Evolutionary conservation across 306 rosid genomes (phyloP).

Genomic region (Vachellia pachyceras): DNA sequence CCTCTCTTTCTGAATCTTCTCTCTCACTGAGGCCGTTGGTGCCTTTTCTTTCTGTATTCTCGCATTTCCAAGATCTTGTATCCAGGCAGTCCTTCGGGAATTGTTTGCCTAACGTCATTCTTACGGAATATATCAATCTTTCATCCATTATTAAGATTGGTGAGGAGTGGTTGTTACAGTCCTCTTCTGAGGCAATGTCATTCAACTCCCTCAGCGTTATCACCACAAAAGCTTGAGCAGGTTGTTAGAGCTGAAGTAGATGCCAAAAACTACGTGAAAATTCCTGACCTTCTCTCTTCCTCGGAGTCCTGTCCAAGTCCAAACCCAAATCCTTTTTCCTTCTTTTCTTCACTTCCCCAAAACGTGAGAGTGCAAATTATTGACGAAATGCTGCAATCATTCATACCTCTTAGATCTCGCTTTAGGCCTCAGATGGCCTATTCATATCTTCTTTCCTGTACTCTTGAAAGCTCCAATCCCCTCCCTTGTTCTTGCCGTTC

Average conservation of each 20-base stretch:
- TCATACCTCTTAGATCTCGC: conserved; percentile 58
- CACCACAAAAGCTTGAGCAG: conserved; percentile 52
- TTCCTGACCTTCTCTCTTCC: conserved; percentile 62
- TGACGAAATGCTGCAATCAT: conserved; percentile 70
- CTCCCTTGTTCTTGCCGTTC: conserved; percentile 60
- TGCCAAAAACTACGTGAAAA: conserved; percentile 62
- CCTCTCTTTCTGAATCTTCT: too few relatives aligned
- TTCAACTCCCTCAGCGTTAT: conserved; percentile 39
- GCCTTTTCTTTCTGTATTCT: too few relatives aligned
- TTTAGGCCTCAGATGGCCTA: conserved; percentile 40
- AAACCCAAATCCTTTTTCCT: conserved; percentile 81
- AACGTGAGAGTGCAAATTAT: conserved; percentile 53
- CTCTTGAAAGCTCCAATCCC: conserved; percentile 55
- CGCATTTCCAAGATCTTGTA: too few relatives aligned
- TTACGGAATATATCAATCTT: too few relatives aligned
- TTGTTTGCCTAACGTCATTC: too few relatives aligned
- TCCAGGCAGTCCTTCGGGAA: too few relatives aligned
- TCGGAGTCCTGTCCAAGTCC: conserved; percentile 54
- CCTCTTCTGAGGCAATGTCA: conserved; percentile 39
- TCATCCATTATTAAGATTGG: too few relatives aligned
- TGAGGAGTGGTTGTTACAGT: too few relatives aligned
- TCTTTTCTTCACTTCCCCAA: conserved; percentile 61
- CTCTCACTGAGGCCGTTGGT: too few relatives aligned
- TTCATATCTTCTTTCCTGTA: conserved; percentile 55
- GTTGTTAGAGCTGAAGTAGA: conserved; percentile 56